Percentiles rank a stretch among this genome's conserved stretches.
phyloP scores from a whole-genome alignment of 2,329 filamentous ascomycete species.

The Pyrenophora teres region DNA sequence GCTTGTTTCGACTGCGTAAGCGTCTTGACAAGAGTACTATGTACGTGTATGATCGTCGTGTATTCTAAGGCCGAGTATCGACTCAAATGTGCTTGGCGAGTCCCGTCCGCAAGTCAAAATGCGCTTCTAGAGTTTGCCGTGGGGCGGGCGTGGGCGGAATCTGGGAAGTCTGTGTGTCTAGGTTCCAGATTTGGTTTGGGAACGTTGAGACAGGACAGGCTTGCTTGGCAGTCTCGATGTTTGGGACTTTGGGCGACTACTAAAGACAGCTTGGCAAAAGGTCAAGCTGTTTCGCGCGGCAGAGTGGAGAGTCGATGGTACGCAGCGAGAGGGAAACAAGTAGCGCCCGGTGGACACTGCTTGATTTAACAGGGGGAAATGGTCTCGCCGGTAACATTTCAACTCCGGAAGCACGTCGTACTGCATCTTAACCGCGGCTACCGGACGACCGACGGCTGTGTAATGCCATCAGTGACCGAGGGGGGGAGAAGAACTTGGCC shows the following conservation, averaged over 20 bases:
- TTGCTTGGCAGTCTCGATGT: slow-evolving; percentile 30
- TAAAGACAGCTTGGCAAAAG: slow-evolving; percentile 25
- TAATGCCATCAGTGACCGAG: slow-evolving; percentile 24
- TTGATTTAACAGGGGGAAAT: slow-evolving; percentile 14
- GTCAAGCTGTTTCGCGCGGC: slow-evolving; percentile 33
- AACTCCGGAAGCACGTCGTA: slow-evolving; percentile 10
- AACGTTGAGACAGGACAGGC: slow-evolving; percentile 24
- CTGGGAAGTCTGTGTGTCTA: slow-evolving; percentile 20
- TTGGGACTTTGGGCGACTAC: slow-evolving; percentile 35
- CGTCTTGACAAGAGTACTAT: slow-evolving; percentile 18
- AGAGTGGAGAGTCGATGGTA: slow-evolving; percentile 35
- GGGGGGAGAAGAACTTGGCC: slow-evolving; percentile 17
- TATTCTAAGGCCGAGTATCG: slow-evolving; percentile 23
- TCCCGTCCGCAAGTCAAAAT: slow-evolving; percentile 16
- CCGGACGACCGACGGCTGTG: slow-evolving; percentile 11
- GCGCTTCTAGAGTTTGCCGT: slow-evolving; percentile 27
- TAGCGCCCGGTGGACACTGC: slow-evolving; percentile 9
- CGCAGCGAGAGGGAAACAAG: slow-evolving; percentile 18
- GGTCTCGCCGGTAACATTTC: slow-evolving; percentile 18
- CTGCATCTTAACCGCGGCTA: neutral
- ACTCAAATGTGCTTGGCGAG: slow-evolving; percentile 32
- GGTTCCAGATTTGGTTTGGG: slow-evolving; percentile 27
- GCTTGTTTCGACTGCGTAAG: slow-evolving; percentile 29
- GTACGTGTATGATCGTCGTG: slow-evolving; percentile 14
- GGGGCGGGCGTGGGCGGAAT: slow-evolving; percentile 12